Percentiles rank a stretch among this genome's conserved stretches.
Conservation (phyloP, 2,329 filamentous ascomycete species). For the Penicillium aurantiogriseum region DNA sequence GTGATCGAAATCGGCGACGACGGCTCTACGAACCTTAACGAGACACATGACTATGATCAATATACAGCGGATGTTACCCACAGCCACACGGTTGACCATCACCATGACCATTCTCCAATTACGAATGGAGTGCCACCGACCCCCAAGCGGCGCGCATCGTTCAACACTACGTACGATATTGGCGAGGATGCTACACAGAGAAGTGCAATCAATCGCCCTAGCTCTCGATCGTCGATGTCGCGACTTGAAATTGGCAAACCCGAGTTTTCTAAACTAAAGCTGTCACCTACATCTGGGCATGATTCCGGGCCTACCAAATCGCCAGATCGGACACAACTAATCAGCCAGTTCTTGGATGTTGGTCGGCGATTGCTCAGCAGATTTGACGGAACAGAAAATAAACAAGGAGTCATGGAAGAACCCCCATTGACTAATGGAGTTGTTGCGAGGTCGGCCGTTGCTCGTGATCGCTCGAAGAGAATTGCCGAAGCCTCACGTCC, state of each 20-base stretch:
- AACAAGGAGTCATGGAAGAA: constrained; percentile 15
- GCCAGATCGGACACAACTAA: constrained; percentile 37
- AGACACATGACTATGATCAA: constrained; percentile 30
- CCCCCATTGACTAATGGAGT: constrained; percentile 25
- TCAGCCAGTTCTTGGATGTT: constrained; percentile 41
- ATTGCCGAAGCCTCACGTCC: constrained; percentile 22
- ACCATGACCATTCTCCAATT: constrained; percentile 19
- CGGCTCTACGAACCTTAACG: constrained; percentile 38
- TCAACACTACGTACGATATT: constrained; percentile 53
- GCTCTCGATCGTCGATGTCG: constrained; percentile 46
- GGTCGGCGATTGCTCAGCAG: constrained; percentile 38
- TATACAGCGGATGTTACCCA: constrained; percentile 26
- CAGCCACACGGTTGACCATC: constrained; percentile 19
- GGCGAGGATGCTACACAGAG: constrained; percentile 52
- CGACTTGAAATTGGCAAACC: constrained; percentile 40
- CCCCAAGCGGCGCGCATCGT: constrained; percentile 52
- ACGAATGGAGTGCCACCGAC: constrained; percentile 33
- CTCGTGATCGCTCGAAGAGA: constrained; percentile 32
- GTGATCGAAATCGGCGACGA: constrained; percentile 61
- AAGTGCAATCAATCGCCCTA: constrained; percentile 38
- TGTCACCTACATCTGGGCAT: constrained; percentile 16
- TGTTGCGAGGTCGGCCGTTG: constrained; percentile 30
- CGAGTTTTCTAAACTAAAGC: constrained; percentile 31
- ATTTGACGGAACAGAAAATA: constrained; percentile 29
- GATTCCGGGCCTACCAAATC: constrained; percentile 19